A percentile compares a stretch with the other conserved stretches of the same genome.
These are phyloP conservation scores for Penicillium desertorum DNA, from an alignment of 495 filamentous ascomycete genomes.

Conservation along the genomic window DNA sequence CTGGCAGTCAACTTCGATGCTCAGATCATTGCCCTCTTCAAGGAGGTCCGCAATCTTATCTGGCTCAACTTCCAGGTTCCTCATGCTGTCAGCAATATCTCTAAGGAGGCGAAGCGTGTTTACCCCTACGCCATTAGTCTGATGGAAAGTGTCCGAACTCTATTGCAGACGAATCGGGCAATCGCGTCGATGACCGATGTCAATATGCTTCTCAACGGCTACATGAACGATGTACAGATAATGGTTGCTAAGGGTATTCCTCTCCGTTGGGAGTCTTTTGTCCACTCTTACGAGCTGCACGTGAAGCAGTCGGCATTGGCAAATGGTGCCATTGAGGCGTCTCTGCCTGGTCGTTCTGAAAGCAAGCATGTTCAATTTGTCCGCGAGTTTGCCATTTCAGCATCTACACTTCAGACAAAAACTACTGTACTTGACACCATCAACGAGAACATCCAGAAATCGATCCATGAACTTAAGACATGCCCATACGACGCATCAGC, in stretches of 20 bases:
- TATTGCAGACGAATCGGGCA: constrained; percentile 78
- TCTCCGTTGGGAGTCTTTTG: constrained; percentile 93
- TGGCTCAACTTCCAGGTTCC: constrained; percentile 93
- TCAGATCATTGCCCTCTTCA: constrained; percentile 95
- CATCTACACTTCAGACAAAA: constrained; percentile 83
- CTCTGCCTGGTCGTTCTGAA: constrained; percentile 60
- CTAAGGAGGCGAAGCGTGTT: constrained; percentile 94
- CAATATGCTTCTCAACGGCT: constrained; percentile 80
- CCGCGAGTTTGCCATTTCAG: constrained; percentile 81
- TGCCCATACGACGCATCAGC: constrained; percentile 75
- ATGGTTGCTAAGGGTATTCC: constrained; percentile 84
- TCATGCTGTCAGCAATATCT: constrained; percentile 88
- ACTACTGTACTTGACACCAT: constrained; percentile 73
- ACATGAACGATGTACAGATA: constrained; percentile 80
- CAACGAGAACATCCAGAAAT: constrained; percentile 78
- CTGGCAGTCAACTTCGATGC: constrained; percentile 94
- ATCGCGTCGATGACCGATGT: constrained; percentile 84
- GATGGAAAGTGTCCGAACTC: constrained; percentile 94
- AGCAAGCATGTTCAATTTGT: constrained; percentile 96
- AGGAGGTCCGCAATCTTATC: constrained; percentile 94
- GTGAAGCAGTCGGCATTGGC: constrained; percentile 66
- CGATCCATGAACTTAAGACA: constrained; percentile 75
- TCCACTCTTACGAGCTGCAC: constrained; percentile 92
- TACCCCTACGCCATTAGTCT: constrained; percentile 96
- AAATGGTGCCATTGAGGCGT: constrained; percentile 59